Evolutionary conservation across 148 eudicot genomes (phyloP).

Genomic region (Rhododendron henanense): DNA sequence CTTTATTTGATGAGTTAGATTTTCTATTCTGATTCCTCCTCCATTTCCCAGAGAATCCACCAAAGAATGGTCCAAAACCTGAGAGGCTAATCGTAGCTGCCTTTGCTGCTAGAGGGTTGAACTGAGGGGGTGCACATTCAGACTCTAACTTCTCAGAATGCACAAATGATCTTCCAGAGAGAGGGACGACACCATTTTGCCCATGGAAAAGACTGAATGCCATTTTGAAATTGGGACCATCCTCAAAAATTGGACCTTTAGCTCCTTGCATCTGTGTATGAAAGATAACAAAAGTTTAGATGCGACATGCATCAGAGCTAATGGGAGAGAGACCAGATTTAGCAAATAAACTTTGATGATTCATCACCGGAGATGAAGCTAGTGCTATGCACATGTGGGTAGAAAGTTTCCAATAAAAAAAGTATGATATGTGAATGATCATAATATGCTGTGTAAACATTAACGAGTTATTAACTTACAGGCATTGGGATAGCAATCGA

Average conservation of each 20-base stretch:
- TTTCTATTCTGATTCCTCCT: constrained; percentile 56
- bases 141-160: constrained; percentile 43
- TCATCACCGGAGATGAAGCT: background rate
- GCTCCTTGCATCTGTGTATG: constrained; percentile 54
- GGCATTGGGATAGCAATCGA: constrained; percentile 63
- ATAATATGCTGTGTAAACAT: background rate
- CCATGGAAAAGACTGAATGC: constrained; percentile 96
- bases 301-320: constrained; percentile 1
- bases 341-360: background rate
- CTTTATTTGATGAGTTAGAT: constrained; percentile 57
- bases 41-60: constrained; percentile 67
- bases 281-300: constrained; percentile 5
- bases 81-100: constrained; percentile 95
- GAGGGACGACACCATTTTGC: constrained; percentile 90
- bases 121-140: constrained; percentile 49
- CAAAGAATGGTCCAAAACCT: constrained; percentile 83
- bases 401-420: background rate
- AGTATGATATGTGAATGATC: background rate
- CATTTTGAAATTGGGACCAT: constrained; percentile 91
- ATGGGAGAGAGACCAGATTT: background rate
- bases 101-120: constrained; percentile 93
- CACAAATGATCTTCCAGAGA: constrained; percentile 57
- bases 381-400: background rate
- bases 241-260: constrained; percentile 98
- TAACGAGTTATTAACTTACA: constrained; percentile 44